These are phyloP conservation scores for Dictyostelium brefeldianum DNA, from an alignment of 78 protist genomes.

Conservation along the genomic window DNA sequence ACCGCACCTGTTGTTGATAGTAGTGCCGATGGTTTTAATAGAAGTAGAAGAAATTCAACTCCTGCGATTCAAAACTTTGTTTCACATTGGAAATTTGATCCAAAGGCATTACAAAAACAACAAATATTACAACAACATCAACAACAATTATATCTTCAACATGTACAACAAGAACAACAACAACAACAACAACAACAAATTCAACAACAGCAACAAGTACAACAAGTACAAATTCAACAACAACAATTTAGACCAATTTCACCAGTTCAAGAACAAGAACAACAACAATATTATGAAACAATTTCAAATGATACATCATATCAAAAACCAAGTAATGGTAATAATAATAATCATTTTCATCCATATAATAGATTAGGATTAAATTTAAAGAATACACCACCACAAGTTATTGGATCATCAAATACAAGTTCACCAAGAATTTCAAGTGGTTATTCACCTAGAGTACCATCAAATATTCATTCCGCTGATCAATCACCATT, in stretches of 20 bases:
- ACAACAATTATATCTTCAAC: constrained; percentile 1
- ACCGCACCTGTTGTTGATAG: background rate
- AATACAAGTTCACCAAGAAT: background rate
- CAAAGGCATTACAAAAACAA: constrained; percentile 28
- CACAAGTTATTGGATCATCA: background rate
- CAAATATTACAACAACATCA: constrained; percentile 43
- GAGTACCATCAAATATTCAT: constrained; percentile 1
- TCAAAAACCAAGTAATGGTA: background rate
- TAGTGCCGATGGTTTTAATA: constrained; percentile 1
- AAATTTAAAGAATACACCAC: constrained; percentile 16
- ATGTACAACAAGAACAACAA: background rate
- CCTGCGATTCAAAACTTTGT: constrained; percentile 38
- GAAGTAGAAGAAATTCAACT: constrained; percentile 48
- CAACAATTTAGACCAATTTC: background rate
- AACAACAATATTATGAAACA: constrained; percentile 9
- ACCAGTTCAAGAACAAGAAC: constrained; percentile 6
- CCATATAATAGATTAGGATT: constrained; percentile 18
- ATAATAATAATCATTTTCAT: background rate
- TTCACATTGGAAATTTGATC: constrained; percentile 69
- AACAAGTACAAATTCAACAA: background rate
- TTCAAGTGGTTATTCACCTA: background rate
- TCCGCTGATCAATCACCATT: constrained; percentile 3
- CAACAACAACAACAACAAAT: constrained; percentile 11
- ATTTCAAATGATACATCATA: background rate
- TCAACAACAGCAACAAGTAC: constrained; percentile 16